phyloP scores from a whole-genome alignment of 148 eudicot genomes.

The Rhododendron ovatum region DNA sequence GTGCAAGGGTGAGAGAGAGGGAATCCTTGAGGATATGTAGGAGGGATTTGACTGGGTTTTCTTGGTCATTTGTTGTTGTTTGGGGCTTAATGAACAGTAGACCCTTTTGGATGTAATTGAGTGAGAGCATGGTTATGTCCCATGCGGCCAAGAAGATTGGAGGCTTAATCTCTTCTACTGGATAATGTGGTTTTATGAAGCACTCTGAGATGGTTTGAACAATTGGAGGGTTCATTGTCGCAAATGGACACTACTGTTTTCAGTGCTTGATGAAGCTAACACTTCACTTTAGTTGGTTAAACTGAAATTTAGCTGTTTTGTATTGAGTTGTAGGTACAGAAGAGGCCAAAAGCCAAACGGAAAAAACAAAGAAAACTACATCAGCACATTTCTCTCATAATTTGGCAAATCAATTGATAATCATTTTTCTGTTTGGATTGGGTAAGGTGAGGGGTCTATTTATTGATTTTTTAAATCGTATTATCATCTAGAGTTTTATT shows the following conservation, averaged over 20 bases:
- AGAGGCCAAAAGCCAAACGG: neutral
- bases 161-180: neutral
- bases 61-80: neutral
- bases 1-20: slow-evolving; percentile 20
- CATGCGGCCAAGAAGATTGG: slow-evolving; percentile 23
- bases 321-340: neutral
- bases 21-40: slow-evolving; percentile 20
- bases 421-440: too few species aligned
- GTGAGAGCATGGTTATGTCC: slow-evolving; percentile 20
- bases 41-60: neutral
- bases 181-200: neutral
- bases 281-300: neutral
- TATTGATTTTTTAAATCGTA: too few species aligned
- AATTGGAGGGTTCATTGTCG: neutral
- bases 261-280: neutral
- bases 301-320: neutral
- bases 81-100: slow-evolving; percentile 20
- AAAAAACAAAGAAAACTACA: too few species aligned
- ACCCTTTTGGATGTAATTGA: slow-evolving; percentile 36
- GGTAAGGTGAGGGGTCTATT: too few species aligned
- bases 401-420: too few species aligned
- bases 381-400: too few species aligned
- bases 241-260: neutral
- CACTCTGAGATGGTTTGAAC: neutral
- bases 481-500: too few species aligned